These are phyloP conservation scores for Phytophthora citricola DNA, from an alignment of 352 stramenopile species.

Conservation along the genomic window DNA sequence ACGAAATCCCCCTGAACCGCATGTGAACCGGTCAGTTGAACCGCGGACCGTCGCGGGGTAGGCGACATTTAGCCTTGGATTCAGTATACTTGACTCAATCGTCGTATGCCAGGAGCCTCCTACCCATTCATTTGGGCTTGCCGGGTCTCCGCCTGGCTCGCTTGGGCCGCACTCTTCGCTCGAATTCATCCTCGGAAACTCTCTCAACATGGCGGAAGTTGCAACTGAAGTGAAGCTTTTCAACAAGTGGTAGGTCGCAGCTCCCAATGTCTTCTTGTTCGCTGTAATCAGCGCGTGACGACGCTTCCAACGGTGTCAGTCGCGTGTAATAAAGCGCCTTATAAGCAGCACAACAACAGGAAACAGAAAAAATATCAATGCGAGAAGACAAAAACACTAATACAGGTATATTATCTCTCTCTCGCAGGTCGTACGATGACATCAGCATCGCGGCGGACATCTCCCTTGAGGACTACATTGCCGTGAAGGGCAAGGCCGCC, in stretches of 20 bases:
- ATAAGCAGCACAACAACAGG: background rate
- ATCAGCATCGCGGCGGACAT: conserved; percentile 98
- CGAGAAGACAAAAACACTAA: conserved; percentile 27
- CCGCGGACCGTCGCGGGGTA: conserved; percentile 29
- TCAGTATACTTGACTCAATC: conserved; percentile 69
- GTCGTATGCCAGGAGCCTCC: conserved; percentile 68
- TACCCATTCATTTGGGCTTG: conserved; percentile 84
- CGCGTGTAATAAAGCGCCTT: background rate
- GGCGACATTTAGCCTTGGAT: conserved; percentile 27
- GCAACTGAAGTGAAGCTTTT: conserved; percentile 95
- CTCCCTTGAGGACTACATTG: conserved; percentile 99
- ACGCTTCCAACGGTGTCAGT: conserved; percentile 5
- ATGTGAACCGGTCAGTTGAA: conserved; percentile 28
- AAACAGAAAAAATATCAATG: background rate
- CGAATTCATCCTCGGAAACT: conserved; percentile 88
- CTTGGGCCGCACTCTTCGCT: conserved; percentile 23
- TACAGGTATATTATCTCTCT: conserved; percentile 12
- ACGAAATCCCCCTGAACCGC: conserved; percentile 2
- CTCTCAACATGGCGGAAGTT: conserved; percentile 93
- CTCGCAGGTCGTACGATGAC: conserved; percentile 96
- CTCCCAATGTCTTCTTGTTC: background rate
- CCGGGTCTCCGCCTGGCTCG: conserved; percentile 7
- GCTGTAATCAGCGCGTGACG: background rate
- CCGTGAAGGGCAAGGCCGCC: conserved; percentile 97
- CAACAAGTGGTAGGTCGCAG: conserved; percentile 91